A percentile compares a stretch with the other conserved stretches of the same genome.
These are phyloP conservation scores for Physaria fendleri DNA, from an alignment of 345 rosid species.

Conservation along the genomic window DNA sequence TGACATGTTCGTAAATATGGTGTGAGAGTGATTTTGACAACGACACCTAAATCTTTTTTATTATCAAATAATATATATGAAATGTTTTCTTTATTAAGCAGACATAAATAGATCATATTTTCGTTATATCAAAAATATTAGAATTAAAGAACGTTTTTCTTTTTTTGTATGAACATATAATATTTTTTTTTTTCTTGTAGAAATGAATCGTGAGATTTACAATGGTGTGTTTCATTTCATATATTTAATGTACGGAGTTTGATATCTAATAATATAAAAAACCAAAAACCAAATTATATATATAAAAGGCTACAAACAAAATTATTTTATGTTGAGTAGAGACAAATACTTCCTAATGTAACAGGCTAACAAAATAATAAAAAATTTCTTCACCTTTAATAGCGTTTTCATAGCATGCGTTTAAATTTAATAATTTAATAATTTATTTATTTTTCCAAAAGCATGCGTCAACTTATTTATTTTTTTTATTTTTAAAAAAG, in stretches of 20 bases:
- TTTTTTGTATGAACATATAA: background rate
- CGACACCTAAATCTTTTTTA: too few species aligned
- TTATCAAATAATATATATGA: too few species aligned
- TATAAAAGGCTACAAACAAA: background rate
- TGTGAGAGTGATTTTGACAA: too few species aligned
- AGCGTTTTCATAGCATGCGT: slow-evolving; percentile 24
- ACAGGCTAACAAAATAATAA: slow-evolving; percentile 6
- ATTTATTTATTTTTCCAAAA: slow-evolving; percentile 9
- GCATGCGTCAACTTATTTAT: slow-evolving; percentile 26
- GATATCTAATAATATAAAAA: background rate
- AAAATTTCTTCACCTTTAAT: slow-evolving; percentile 2
- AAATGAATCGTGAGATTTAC: too few species aligned
- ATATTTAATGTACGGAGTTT: background rate
- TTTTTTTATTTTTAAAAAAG: too few species aligned
- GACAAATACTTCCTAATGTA: slow-evolving; percentile 7
- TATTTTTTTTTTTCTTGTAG: background rate
- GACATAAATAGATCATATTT: too few species aligned
- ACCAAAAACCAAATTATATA: background rate
- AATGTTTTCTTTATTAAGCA: too few species aligned
- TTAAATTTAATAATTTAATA: background rate
- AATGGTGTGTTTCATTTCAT: background rate
- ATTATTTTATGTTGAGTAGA: background rate
- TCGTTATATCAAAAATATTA: too few species aligned
- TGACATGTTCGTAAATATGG: too few species aligned
- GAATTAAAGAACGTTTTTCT: background rate